Evolutionary conservation across 345 rosid species (phyloP), one percentile per base, ranked within the genome.

Genomic region (Mangifera indica): DNA sequence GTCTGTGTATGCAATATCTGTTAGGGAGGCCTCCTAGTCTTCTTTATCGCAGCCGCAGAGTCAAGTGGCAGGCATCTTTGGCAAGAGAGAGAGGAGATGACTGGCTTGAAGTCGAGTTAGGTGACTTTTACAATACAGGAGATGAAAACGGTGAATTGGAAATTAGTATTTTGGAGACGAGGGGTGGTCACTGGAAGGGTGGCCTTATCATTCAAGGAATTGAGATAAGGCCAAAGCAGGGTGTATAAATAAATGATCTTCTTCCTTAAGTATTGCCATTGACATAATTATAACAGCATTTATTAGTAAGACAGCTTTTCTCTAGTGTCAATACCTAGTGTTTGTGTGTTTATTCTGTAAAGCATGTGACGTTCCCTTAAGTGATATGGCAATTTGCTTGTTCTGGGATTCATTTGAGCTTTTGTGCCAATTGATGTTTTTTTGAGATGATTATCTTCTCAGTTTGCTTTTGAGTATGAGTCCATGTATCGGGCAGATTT

Each of bases 91-190:
- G 97, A 74, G 74, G 62, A 40, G 95, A 89, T 75, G 89, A 87
- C 45, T 89, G 95, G 97, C 44, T 74, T 44, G 90, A 91, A 81
- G 77, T 89, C 11, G 83, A 87, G 79, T 42, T 91, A 63, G 93
- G 95, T 11, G 80, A 82, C 60, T 56, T 84, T 72, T 76, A 76
- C 62, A 76, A 62, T 17, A 49, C 52, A 15, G 77, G 72, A 0
- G 81, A 60, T 25, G 78, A 68, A 15, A 79, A 65, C 13, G 84
- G 75, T 29, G 89, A 86, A 29, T 24, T 91, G 72, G 81, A 85
- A 53, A 67, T 85, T 68, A 77, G 74, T 57, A 18, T 87, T 24
- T 18, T 66, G 79, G 91, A 85, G 80, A 69, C 84, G 3, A 74
- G 44, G 2, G 72, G 75, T 20, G 82, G 87, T 12, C 49, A 75